phyloP scores from a whole-genome alignment of 495 filamentous ascomycete genomes.

The Mytilinidion resinicola region DNA sequence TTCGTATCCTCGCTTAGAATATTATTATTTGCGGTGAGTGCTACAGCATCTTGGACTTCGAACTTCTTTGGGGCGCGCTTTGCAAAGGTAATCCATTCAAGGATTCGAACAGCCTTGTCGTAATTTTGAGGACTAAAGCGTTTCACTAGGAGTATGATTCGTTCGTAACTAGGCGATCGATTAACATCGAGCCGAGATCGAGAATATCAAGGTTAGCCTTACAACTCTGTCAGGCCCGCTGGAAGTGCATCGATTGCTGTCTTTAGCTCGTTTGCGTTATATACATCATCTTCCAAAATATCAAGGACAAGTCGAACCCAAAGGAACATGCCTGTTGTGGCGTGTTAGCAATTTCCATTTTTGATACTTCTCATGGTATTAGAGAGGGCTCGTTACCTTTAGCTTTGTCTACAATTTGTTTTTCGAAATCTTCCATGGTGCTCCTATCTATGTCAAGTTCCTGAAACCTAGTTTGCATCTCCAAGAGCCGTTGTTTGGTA shows the following conservation, averaged over 20 bases:
- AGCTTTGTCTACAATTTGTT: not conserved
- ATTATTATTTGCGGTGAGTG: not conserved
- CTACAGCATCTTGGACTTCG: not conserved
- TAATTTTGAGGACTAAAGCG: not conserved
- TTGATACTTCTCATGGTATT: not conserved
- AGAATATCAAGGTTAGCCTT: not conserved
- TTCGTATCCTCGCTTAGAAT: not conserved
- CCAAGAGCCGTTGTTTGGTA: not conserved
- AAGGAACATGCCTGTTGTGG: slow-evolving; percentile 3
- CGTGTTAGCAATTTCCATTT: not conserved
- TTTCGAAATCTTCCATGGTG: not conserved
- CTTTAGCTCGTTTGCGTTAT: not conserved
- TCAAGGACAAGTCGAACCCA: not conserved
- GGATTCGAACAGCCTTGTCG: not conserved
- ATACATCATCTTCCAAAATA: not conserved
- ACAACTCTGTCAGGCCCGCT: not conserved
- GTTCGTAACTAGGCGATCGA: no score
- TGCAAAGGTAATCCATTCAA: not conserved
- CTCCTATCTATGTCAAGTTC: not conserved
- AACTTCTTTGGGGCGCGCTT: not conserved
- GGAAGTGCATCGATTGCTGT: not conserved
- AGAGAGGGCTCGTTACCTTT: not conserved
- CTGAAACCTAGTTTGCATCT: not conserved
- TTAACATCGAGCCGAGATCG: not conserved
- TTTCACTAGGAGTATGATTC: not conserved